Evolutionary conservation across 768 basidiomycete genomes (phyloP).

Genomic region (Mycena polygramma): DNA sequence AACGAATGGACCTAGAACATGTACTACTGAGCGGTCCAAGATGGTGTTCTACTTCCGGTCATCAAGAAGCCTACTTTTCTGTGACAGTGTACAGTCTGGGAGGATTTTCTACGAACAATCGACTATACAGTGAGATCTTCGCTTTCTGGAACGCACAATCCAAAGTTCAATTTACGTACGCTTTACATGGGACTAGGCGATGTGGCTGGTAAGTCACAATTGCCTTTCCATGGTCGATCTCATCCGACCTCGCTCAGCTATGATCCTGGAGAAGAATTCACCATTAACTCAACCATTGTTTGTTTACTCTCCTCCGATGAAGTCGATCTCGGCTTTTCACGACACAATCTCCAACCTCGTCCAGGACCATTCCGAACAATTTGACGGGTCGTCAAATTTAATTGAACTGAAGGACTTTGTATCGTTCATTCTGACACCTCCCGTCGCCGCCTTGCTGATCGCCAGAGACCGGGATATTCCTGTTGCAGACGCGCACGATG

Average conservation of each 20-base stretch:
- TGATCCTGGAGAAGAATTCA: neutral
- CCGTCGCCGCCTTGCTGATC: constrained; percentile 10
- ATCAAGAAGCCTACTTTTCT: no score
- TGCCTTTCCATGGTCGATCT: no score
- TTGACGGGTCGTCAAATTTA: constrained; percentile 1
- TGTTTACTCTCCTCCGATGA: neutral
- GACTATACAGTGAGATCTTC: no score
- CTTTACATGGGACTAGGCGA: no score
- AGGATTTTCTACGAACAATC: no score
- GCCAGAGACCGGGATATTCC: neutral
- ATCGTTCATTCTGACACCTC: neutral
- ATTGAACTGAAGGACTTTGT: constrained; percentile 6
- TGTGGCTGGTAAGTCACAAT: no score
- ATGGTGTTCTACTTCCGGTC: no score
- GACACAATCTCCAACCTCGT: neutral
- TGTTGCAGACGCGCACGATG: neutral
- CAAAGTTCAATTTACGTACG: no score
- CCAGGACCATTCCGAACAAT: neutral
- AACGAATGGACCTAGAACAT: no score
- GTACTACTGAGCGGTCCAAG: no score
- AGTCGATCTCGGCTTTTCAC: neutral
- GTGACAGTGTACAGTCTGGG: no score
- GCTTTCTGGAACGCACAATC: no score
- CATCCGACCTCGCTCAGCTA: constrained; percentile 1
- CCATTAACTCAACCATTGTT: constrained; percentile 4